These are phyloP conservation scores for Naganishia liquefaciens DNA, from an alignment of 1,284 basidiomycete species.

Conservation along the genomic window DNA sequence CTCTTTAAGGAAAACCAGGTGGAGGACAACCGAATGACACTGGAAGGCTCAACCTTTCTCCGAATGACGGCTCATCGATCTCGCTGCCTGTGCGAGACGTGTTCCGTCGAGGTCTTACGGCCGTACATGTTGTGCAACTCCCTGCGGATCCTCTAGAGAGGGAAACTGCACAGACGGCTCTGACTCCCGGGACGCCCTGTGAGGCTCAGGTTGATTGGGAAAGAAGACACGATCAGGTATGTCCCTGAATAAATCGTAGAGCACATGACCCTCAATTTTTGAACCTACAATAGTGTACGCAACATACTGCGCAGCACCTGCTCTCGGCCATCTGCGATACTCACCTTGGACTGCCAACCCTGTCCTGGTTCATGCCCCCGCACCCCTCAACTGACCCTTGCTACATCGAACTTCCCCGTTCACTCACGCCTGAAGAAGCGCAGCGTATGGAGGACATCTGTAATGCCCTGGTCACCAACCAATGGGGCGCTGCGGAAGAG, in stretches of 20 bases:
- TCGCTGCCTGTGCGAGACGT: conserved; percentile 38
- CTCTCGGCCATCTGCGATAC: conserved; percentile 78
- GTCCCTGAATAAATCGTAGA: no score
- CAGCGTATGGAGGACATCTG: conserved; percentile 64
- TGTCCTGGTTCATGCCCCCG: conserved; percentile 66
- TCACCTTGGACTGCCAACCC: conserved; percentile 67
- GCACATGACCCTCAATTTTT: no score
- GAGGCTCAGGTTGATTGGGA: conserved; percentile 65
- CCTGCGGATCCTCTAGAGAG: conserved; percentile 44
- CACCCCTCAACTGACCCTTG: conserved; percentile 64
- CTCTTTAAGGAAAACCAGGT: conserved; percentile 51
- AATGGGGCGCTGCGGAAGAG: conserved; percentile 54
- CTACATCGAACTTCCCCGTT: conserved; percentile 75
- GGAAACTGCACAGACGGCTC: conserved; percentile 56
- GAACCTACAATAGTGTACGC: conserved; percentile 50
- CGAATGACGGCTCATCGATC: conserved; percentile 34
- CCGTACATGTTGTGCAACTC: conserved; percentile 71
- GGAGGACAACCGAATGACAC: conserved; percentile 83
- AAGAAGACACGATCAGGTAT: conserved; percentile 77
- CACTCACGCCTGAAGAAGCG: conserved; percentile 68
- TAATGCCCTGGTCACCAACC: conserved; percentile 65
- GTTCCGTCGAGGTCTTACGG: conserved; percentile 66
- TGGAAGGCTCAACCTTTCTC: conserved; percentile 59
- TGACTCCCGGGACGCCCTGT: conserved; percentile 58
- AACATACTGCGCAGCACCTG: conserved; percentile 80